phyloP scores from a whole-genome alignment of 1,139 yeast species.

The Pichia sp. region DNA sequence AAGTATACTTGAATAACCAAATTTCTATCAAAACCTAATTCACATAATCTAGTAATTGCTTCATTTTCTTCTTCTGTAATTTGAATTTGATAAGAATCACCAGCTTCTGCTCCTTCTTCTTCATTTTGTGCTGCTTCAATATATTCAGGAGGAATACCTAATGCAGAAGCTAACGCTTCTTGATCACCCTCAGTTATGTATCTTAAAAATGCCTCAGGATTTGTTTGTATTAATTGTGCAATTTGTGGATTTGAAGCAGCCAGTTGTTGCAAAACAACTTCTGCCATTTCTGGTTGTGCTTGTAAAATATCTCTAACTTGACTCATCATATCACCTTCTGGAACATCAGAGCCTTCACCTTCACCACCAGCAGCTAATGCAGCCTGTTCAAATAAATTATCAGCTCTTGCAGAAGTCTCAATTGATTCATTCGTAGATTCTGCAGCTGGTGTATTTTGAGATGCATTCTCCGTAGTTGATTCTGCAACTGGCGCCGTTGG shows the following conservation, averaged over 20 bases:
- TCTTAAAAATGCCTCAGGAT: slow-evolving; percentile 81
- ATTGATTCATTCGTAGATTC: slow-evolving; percentile 28
- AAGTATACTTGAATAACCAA: slow-evolving; percentile 89
- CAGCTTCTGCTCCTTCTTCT: slow-evolving; percentile 33
- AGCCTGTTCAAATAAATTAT: slow-evolving; percentile 62
- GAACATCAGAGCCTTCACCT: slow-evolving; percentile 26
- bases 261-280: slow-evolving; percentile 75
- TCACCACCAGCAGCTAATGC: slow-evolving; percentile 42
- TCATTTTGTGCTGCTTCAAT: slow-evolving; percentile 33
- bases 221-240: slow-evolving; percentile 72
- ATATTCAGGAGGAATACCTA: slow-evolving; percentile 28
- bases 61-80: slow-evolving; percentile 80
- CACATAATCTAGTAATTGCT: slow-evolving; percentile 84
- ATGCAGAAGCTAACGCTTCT: slow-evolving; percentile 27
- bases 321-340: slow-evolving; percentile 45
- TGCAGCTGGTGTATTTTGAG: slow-evolving; percentile 29
- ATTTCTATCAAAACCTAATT: slow-evolving; percentile 84
- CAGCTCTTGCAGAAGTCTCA: slow-evolving; percentile 17
- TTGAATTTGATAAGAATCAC: slow-evolving; percentile 47
- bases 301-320: slow-evolving; percentile 74
- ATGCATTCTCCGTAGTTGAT: slow-evolving; percentile 25
- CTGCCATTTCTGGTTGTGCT: slow-evolving; percentile 85
- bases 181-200: slow-evolving; percentile 58
- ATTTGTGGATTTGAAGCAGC: slow-evolving; percentile 82
- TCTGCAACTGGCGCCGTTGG: slow-evolving; percentile 14